phyloP scores from a whole-genome alignment of 2,329 filamentous ascomycete genomes.

The Aureobasidium sp. region DNA sequence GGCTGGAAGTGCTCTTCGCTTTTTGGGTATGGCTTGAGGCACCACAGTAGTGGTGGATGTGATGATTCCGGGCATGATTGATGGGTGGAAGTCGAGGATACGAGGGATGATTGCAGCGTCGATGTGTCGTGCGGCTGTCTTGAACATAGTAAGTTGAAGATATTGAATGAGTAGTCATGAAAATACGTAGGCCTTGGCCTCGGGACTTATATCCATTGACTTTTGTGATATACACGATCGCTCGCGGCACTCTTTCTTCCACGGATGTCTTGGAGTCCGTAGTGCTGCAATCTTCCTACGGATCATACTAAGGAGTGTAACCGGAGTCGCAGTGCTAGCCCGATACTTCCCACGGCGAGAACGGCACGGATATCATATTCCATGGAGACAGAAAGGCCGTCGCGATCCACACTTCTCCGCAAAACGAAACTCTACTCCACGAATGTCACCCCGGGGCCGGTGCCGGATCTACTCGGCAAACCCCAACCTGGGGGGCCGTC shows the following conservation, averaged over 20 bases:
- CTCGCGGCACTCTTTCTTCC: neutral
- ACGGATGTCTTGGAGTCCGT: no score
- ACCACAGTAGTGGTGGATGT: neutral
- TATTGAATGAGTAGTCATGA: no score
- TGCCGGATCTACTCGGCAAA: neutral
- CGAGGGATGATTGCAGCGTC: constrained; percentile 11
- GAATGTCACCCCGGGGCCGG: neutral
- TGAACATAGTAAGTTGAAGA: constrained; percentile 10
- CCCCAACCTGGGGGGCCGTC: neutral
- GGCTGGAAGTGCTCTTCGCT: constrained; percentile 21
- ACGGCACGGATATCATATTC: no score
- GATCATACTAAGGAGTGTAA: no score
- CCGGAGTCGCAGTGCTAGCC: no score
- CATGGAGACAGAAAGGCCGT: neutral
- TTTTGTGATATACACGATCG: neutral
- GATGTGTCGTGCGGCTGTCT: constrained; percentile 12
- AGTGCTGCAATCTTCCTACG: no score
- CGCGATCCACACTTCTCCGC: neutral
- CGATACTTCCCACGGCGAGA: no score
- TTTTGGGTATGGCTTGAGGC: neutral
- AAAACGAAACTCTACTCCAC: neutral
- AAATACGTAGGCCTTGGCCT: no score
- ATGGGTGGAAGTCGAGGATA: neutral
- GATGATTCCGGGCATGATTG: constrained; percentile 12
- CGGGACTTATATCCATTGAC: neutral